Conservation (phyloP, 2,329 filamentous ascomycete genomes). For the Karstenula rhodostoma region DNA sequence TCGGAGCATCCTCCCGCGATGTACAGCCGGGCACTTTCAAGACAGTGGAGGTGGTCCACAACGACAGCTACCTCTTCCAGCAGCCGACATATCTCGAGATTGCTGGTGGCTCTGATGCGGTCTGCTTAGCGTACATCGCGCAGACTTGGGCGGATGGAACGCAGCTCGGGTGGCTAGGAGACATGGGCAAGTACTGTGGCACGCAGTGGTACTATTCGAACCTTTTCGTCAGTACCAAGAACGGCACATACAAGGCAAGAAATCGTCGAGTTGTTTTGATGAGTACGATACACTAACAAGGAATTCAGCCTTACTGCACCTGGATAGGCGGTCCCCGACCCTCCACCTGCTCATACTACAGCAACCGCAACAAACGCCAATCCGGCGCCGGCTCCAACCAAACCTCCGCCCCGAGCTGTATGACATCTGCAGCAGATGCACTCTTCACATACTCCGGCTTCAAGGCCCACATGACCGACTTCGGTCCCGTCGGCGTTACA, state of each 20-base stretch:
- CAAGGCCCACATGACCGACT: slow-evolving; percentile 13
- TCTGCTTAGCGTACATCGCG: slow-evolving; percentile 25
- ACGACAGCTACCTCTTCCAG: slow-evolving; percentile 8
- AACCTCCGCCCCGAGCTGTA: background rate
- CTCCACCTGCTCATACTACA: background rate
- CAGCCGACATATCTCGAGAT: slow-evolving; percentile 15
- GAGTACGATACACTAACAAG: background rate
- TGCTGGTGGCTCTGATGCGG: slow-evolving; percentile 16
- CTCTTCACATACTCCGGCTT: slow-evolving; percentile 13
- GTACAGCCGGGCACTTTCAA: slow-evolving; percentile 5
- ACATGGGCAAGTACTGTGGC: slow-evolving; percentile 20
- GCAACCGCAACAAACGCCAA: slow-evolving; percentile 7
- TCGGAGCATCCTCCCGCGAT: background rate
- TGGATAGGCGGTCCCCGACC: slow-evolving; percentile 12
- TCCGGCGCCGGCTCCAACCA: background rate
- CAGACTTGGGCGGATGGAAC: slow-evolving; percentile 21
- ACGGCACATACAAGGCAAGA: slow-evolving; percentile 13
- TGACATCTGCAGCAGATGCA: background rate
- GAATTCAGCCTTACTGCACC: slow-evolving; percentile 11
- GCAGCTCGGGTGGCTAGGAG: slow-evolving; percentile 21
- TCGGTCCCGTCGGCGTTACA: slow-evolving; percentile 11
- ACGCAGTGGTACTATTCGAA: slow-evolving; percentile 13
- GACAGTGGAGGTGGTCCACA: slow-evolving; percentile 6
- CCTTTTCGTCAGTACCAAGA: slow-evolving; percentile 10
- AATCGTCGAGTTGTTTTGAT: too few species aligned